Evolutionary conservation across 1,284 basidiomycete species (phyloP).

Genomic region (Singerocomus rubriflavus): DNA sequence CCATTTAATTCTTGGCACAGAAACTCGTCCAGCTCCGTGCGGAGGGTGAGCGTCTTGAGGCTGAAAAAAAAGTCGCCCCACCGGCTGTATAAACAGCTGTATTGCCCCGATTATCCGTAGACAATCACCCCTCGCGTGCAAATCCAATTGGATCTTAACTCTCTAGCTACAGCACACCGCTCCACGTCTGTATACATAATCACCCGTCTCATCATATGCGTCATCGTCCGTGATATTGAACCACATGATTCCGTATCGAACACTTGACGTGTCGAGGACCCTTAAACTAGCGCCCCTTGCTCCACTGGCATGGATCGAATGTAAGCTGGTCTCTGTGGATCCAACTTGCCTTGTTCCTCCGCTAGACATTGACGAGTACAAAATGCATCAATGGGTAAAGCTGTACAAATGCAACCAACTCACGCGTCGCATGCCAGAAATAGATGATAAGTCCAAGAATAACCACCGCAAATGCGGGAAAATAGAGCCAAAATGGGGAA

Average conservation of each 20-base stretch:
- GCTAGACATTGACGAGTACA: slow-evolving; percentile 40
- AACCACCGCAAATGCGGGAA: slow-evolving; percentile 67
- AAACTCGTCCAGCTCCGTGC: slow-evolving; percentile 60
- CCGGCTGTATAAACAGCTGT: slow-evolving; percentile 28
- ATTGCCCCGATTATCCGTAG: slow-evolving; percentile 16
- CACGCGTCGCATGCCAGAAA: slow-evolving; percentile 80
- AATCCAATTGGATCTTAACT: slow-evolving; percentile 31
- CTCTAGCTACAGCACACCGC: slow-evolving; percentile 13
- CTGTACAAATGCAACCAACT: slow-evolving; percentile 31
- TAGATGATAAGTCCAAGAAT: slow-evolving; percentile 73
- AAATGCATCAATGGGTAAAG: neutral
- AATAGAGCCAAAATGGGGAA: slow-evolving; percentile 81
- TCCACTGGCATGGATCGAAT: slow-evolving; percentile 37
- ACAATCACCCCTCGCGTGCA: slow-evolving; percentile 19
- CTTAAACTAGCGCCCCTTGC: slow-evolving; percentile 19
- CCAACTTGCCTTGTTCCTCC: slow-evolving; percentile 69
- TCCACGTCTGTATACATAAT: neutral
- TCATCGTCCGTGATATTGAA: neutral
- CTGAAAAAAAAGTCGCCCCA: slow-evolving; percentile 35
- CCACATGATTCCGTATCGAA: too few relatives aligned
- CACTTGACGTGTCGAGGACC: neutral
- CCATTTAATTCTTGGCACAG: slow-evolving; percentile 34
- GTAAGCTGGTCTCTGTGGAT: slow-evolving; percentile 62
- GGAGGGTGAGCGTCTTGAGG: slow-evolving; percentile 47
- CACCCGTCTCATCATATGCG: neutral